Percentiles rank a stretch among this genome's conserved stretches.
These are phyloP conservation scores for Clonostachys sp. DNA, from an alignment of 2,329 filamentous ascomycete genomes.

Conservation along the genomic window DNA sequence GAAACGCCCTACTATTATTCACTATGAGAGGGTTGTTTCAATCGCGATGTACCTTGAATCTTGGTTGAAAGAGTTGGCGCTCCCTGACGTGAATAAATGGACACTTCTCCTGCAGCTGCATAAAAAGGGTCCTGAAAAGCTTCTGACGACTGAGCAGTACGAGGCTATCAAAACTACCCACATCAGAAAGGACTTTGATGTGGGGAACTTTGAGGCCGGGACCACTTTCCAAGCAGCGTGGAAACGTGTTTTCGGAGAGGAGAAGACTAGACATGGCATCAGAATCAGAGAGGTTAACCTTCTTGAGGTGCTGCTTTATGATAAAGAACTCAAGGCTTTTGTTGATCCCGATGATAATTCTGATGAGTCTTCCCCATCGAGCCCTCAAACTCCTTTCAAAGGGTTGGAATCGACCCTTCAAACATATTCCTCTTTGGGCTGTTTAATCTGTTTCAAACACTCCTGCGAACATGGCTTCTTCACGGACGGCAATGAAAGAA, in stretches of 20 bases:
- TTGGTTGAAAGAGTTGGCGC: constrained; percentile 45
- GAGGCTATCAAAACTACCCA: neutral
- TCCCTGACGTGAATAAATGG: constrained; percentile 45
- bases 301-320: neutral
- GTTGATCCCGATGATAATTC: neutral
- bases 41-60: constrained; percentile 48
- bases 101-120: constrained; percentile 13
- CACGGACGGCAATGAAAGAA: constrained; percentile 45
- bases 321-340: neutral
- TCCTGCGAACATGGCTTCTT: constrained; percentile 60
- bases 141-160: neutral
- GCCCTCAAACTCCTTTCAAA: neutral
- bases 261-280: neutral
- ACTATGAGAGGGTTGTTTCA: constrained; percentile 45
- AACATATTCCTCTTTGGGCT: constrained; percentile 51
- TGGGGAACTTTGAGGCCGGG: neutral
- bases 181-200: neutral
- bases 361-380: neutral
- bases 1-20: constrained; percentile 42
- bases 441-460: constrained; percentile 55
- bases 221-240: neutral
- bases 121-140: neutral
- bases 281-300: neutral
- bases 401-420: constrained; percentile 32
- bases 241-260: constrained; percentile 1